These are phyloP conservation scores for Fonsecaea pugnacius DNA, from an alignment of 2,329 filamentous ascomycete species.

Conservation along the genomic window DNA sequence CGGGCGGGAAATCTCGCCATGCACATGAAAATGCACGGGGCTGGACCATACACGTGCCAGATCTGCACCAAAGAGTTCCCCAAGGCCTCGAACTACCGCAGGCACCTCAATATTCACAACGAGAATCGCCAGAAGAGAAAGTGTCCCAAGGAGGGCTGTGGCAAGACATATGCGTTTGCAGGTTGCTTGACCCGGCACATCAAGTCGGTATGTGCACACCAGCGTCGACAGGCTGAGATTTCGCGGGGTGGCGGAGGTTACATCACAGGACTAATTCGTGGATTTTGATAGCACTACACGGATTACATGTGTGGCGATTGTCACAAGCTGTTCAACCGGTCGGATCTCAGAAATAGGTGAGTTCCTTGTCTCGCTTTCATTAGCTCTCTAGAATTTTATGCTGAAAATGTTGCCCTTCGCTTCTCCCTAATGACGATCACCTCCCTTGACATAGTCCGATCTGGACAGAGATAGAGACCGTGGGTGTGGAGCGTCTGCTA, in stretches of 20 bases:
- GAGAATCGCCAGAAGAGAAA: constrained; percentile 10
- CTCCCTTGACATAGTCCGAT: not conserved
- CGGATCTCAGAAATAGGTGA: constrained; percentile 25
- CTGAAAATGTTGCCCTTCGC: too few species aligned
- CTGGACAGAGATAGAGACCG: not conserved
- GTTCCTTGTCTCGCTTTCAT: not conserved
- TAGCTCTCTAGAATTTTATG: not conserved
- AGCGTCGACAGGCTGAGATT: not conserved
- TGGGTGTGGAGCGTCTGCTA: not conserved
- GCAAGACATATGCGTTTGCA: constrained; percentile 12
- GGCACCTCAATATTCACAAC: constrained; percentile 16
- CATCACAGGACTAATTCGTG: not conserved
- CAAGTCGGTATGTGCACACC: constrained; percentile 18
- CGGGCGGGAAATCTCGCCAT: constrained; percentile 14
- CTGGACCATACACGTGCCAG: constrained; percentile 8
- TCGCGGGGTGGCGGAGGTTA: not conserved
- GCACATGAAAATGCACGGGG: constrained; percentile 23
- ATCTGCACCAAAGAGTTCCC: constrained; percentile 20
- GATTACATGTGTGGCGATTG: constrained; percentile 17
- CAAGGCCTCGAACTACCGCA: constrained; percentile 9
- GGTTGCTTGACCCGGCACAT: constrained; percentile 22
- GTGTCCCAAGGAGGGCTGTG: constrained; percentile 21
- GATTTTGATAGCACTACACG: not conserved
- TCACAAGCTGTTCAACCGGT: constrained; percentile 13
- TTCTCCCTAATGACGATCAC: not conserved